Conservation (phyloP, 139 green algal species). For the Coccomyxa sp. region DNA sequence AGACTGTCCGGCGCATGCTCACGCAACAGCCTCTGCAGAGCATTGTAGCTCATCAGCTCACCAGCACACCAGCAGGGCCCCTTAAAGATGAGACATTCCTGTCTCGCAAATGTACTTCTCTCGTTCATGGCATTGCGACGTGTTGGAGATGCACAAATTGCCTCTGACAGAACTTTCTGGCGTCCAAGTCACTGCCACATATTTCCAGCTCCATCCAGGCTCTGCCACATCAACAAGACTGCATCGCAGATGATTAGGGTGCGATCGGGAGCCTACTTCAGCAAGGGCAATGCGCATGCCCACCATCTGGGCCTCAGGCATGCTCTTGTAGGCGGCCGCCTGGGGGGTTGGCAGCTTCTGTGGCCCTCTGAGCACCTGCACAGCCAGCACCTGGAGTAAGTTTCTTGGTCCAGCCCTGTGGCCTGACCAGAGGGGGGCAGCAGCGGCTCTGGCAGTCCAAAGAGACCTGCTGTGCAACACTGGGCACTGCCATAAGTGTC, state of each 20-base stretch:
- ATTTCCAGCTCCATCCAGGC: no score
- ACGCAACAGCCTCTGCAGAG: neutral
- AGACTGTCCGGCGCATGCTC: neutral
- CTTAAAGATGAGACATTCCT: neutral
- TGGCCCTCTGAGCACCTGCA: neutral
- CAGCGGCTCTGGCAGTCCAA: neutral
- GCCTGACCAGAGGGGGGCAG: no score
- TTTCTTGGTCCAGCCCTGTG: no score
- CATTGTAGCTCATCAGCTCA: no score
- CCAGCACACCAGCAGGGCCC: no score
- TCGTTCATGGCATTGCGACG: neutral
- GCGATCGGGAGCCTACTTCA: neutral
- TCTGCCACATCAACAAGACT: no score
- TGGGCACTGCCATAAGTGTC: neutral
- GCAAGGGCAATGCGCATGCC: neutral
- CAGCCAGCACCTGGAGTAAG: neutral
- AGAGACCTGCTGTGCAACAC: neutral
- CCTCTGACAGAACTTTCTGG: no score
- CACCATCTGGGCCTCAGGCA: neutral
- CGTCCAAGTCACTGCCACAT: no score
- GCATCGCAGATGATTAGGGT: neutral
- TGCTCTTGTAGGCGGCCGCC: neutral
- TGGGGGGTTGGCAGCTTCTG: neutral
- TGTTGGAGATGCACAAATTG: no score
- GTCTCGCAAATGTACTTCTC: neutral